phyloP scores from a whole-genome alignment of 345 rosid genomes.

The Abelmoschus esculentus region DNA sequence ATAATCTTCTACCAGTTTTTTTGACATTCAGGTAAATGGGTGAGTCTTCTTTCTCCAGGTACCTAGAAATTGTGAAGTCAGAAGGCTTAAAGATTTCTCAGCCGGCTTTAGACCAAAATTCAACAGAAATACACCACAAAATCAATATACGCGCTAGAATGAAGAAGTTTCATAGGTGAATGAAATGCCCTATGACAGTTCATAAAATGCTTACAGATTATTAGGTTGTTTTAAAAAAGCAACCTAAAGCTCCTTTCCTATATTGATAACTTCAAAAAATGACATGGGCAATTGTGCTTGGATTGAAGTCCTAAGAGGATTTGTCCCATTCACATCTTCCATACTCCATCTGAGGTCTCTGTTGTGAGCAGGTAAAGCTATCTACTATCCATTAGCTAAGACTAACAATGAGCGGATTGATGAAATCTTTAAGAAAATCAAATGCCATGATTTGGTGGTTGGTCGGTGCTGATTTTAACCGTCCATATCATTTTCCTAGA shows the following conservation, averaged over 20 bases:
- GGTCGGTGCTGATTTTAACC: conserved; percentile 4
- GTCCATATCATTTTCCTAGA: conserved; percentile 26
- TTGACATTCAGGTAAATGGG: not conserved
- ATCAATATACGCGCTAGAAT: too few species aligned
- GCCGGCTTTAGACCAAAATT: too few species aligned
- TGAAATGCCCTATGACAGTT: too few species aligned
- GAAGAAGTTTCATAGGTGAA: too few species aligned
- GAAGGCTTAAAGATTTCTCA: too few species aligned
- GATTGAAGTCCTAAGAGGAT: not conserved
- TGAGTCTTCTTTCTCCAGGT: conserved; percentile 35
- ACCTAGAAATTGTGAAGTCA: conserved; percentile 53
- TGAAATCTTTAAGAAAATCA: conserved; percentile 4
- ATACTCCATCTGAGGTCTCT: not conserved
- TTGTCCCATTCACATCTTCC: not conserved
- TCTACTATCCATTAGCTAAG: not conserved
- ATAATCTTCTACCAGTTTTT: not conserved
- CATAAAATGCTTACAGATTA: too few species aligned
- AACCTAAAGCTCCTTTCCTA: not conserved
- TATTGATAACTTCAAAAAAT: not conserved
- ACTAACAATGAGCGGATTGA: not conserved
- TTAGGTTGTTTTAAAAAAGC: not conserved
- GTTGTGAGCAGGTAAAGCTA: not conserved
- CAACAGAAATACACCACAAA: too few species aligned
- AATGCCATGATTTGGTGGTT: not conserved
- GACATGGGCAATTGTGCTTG: not conserved